Conservation (phyloP, 805 yeast species). For the Candida berthetii region DNA sequence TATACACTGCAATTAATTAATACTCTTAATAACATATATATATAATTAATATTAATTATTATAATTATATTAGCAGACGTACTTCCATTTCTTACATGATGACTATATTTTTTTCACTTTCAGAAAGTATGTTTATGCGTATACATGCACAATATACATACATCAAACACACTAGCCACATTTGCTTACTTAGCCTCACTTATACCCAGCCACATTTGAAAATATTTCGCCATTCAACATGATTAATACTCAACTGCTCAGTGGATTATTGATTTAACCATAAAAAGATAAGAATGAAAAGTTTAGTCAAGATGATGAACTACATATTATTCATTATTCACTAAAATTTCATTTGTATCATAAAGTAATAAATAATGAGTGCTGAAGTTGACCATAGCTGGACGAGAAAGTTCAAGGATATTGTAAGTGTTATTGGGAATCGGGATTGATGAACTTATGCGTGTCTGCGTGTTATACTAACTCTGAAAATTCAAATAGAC, state of each 20-base stretch:
- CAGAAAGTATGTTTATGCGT: background rate
- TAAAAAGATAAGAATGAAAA: background rate
- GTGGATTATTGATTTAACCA: background rate
- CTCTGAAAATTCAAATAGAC: constrained; percentile 18
- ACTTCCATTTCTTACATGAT: too few relatives aligned
- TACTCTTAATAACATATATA: too few relatives aligned
- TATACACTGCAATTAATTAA: too few relatives aligned
- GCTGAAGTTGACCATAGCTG: constrained; percentile 25
- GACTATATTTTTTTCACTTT: too few relatives aligned
- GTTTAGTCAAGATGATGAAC: too few relatives aligned
- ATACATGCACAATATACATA: too few relatives aligned
- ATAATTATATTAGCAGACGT: too few relatives aligned
- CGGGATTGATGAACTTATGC: too few relatives aligned
- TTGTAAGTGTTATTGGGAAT: constrained; percentile 28
- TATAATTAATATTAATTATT: too few relatives aligned
- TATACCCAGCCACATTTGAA: background rate
- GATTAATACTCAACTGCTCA: background rate
- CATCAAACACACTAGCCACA: background rate
- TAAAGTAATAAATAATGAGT: too few relatives aligned
- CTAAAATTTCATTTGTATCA: too few relatives aligned
- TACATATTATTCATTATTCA: background rate
- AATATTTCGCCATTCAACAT: background rate
- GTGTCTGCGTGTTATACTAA: too few relatives aligned
- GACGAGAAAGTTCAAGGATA: constrained; percentile 44
- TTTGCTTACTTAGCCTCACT: background rate